A percentile compares a stretch with the other conserved stretches of the same genome.
Conservation (phyloP, 1,284 basidiomycete species). For the Singerocomus rubriflavus region DNA sequence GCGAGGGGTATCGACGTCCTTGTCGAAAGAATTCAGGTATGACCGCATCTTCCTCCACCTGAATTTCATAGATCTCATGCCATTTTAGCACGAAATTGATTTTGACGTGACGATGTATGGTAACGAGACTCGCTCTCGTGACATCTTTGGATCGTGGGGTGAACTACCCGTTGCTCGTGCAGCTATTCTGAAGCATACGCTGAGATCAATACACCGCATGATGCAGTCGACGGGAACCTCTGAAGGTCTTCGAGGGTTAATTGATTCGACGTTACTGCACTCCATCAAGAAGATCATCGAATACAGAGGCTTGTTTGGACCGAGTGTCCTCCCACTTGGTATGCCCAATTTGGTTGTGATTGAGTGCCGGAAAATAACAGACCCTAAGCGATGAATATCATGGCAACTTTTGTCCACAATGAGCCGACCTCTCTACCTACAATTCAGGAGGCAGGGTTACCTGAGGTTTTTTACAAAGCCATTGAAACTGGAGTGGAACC, state of each 20-base stretch:
- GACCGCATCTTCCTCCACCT: constrained; percentile 18
- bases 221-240: constrained; percentile 94
- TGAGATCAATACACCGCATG: constrained; percentile 93
- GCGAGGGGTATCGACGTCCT: constrained; percentile 84
- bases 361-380: constrained; percentile 5
- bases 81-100: constrained; percentile 65
- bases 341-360: constrained; percentile 8
- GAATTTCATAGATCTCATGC: constrained; percentile 4
- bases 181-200: constrained; percentile 83
- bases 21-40: constrained; percentile 82
- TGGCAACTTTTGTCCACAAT: constrained; percentile 98
- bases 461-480: constrained; percentile 85
- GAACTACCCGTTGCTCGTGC: constrained; percentile 61
- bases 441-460: constrained; percentile 90
- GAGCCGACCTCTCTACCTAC: constrained; percentile 93
- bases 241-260: constrained; percentile 92
- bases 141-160: constrained; percentile 58
- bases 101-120: constrained; percentile 60
- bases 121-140: constrained; percentile 41
- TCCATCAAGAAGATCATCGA: constrained; percentile 90
- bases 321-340: constrained; percentile 84
- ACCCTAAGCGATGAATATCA: constrained; percentile 84
- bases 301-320: constrained; percentile 80
- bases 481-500: constrained; percentile 86
- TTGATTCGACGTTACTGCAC: constrained; percentile 86